Percentiles rank a stretch among this genome's conserved stretches.
phyloP scores from a whole-genome alignment of 163 green algal species.

The Coccomyxa subellipsoidea region DNA sequence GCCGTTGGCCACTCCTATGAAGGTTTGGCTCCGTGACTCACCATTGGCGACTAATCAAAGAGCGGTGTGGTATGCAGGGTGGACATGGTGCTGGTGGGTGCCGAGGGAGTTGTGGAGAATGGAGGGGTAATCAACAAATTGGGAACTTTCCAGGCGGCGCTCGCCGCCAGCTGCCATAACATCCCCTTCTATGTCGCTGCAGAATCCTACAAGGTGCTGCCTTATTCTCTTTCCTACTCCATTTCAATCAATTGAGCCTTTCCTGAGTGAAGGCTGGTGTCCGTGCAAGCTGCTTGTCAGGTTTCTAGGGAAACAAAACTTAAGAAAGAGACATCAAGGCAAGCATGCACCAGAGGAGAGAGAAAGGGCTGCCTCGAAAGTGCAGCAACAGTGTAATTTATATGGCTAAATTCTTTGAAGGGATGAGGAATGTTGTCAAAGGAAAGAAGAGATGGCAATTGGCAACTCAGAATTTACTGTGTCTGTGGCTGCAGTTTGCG shows the following conservation, averaged over 20 bases:
- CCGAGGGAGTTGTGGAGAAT: slow-evolving; percentile 94
- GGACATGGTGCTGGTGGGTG: slow-evolving; percentile 91
- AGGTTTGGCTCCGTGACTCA: too few relatives aligned
- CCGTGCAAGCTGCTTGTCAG: not conserved
- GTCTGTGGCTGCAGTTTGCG: slow-evolving; percentile 54
- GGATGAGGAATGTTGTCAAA: too few relatives aligned
- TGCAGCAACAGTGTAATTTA: too few relatives aligned
- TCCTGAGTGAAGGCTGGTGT: not conserved
- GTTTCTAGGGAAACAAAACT: too few relatives aligned
- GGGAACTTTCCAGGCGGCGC: slow-evolving; percentile 85
- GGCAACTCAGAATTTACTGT: too few relatives aligned
- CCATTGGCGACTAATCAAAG: not conserved
- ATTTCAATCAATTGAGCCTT: not conserved
- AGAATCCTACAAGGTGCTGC: slow-evolving; percentile 88
- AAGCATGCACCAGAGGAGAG: too few relatives aligned
- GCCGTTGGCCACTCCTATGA: too few relatives aligned
- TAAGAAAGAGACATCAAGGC: too few relatives aligned
- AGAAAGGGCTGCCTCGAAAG: too few relatives aligned
- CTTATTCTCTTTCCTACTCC: slow-evolving; percentile 12
- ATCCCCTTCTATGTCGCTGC: slow-evolving; percentile 94
- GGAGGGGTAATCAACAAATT: slow-evolving; percentile 98
- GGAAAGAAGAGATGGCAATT: too few relatives aligned
- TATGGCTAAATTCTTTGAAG: too few relatives aligned
- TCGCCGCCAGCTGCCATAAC: slow-evolving; percentile 77
- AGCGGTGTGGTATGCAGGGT: slow-evolving; percentile 47